phyloP scores from a whole-genome alignment of 768 basidiomycete genomes.

The Lepiota subincarnata region DNA sequence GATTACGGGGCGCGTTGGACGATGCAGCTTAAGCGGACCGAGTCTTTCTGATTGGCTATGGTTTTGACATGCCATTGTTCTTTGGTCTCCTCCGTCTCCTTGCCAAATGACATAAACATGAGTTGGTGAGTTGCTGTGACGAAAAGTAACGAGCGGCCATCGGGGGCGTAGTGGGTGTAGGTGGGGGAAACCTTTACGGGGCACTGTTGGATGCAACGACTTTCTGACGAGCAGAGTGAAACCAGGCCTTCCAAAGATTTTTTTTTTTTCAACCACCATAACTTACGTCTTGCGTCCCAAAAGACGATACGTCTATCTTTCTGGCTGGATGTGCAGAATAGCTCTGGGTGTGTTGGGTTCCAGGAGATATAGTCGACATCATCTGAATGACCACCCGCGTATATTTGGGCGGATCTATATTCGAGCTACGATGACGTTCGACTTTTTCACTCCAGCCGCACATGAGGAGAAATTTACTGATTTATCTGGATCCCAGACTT shows the following conservation, averaged over 20 bases:
- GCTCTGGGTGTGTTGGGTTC: slow-evolving; percentile 82
- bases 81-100: slow-evolving; percentile 46
- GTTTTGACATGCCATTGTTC: slow-evolving; percentile 32
- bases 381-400: slow-evolving; percentile 68
- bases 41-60: slow-evolving; percentile 43
- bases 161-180: slow-evolving; percentile 68
- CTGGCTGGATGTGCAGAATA: slow-evolving; percentile 77
- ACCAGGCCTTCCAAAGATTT: background rate
- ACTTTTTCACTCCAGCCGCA: background rate
- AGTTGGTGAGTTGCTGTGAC: slow-evolving; percentile 57
- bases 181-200: slow-evolving; percentile 56
- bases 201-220: slow-evolving; percentile 59
- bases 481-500: slow-evolving; percentile 78
- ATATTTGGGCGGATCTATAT: slow-evolving; percentile 56
- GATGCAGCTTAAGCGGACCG: slow-evolving; percentile 26
- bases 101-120: slow-evolving; percentile 56
- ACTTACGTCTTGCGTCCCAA: slow-evolving; percentile 81
- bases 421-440: slow-evolving; percentile 51
- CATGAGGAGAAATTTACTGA: slow-evolving; percentile 44
- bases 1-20: background rate
- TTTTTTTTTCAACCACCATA: background rate
- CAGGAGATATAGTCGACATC: slow-evolving; percentile 82
- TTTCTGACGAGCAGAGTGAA: slow-evolving; percentile 43
- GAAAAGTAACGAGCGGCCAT: slow-evolving; percentile 63
- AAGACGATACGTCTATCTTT: slow-evolving; percentile 73